These are phyloP conservation scores for Ophiosphaerella narmari DNA, from an alignment of 2,329 filamentous ascomycete species.

Conservation along the genomic window DNA sequence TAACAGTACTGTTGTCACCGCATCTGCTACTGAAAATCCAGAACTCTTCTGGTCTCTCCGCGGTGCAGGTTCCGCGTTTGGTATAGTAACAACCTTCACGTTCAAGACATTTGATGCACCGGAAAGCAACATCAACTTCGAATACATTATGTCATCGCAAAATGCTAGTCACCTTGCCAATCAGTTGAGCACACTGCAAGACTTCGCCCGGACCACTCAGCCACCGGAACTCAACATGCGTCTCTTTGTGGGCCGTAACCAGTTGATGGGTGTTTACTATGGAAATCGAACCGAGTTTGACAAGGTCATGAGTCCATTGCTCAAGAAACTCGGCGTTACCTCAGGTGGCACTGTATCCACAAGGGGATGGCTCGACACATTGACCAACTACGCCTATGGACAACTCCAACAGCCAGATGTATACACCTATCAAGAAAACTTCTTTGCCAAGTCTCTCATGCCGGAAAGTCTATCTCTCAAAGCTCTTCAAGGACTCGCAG, in stretches of 20 bases:
- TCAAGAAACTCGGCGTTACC: slow-evolving; percentile 21
- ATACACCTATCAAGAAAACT: slow-evolving; percentile 34
- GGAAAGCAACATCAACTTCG: slow-evolving; percentile 30
- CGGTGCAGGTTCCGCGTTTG: slow-evolving; percentile 48
- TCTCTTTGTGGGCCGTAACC: slow-evolving; percentile 23
- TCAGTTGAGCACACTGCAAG: slow-evolving; percentile 24
- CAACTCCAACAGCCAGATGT: slow-evolving; percentile 20
- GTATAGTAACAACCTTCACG: slow-evolving; percentile 44
- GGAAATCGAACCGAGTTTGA: slow-evolving; percentile 27
- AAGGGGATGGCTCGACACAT: slow-evolving; percentile 25
- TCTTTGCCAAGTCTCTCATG: slow-evolving; percentile 37
- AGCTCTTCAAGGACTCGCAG: slow-evolving; percentile 21
- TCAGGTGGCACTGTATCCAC: slow-evolving; percentile 3
- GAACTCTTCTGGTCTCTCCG: slow-evolving; percentile 50
- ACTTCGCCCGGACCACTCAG: slow-evolving; percentile 28
- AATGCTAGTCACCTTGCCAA: slow-evolving; percentile 20
- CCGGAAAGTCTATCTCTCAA: slow-evolving; percentile 19
- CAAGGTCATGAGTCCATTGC: slow-evolving; percentile 28
- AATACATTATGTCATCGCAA: slow-evolving; percentile 20
- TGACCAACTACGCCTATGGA: slow-evolving; percentile 26
- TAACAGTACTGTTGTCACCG: slow-evolving; percentile 41
- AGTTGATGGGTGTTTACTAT: slow-evolving; percentile 32
- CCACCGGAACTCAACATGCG: slow-evolving; percentile 35
- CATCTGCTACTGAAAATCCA: slow-evolving; percentile 36
- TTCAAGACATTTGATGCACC: slow-evolving; percentile 36